Evolutionary conservation across 768 basidiomycete genomes (phyloP), one percentile per base, ranked within the genome.

Genomic region (Asterophora lycoperdoides): DNA sequence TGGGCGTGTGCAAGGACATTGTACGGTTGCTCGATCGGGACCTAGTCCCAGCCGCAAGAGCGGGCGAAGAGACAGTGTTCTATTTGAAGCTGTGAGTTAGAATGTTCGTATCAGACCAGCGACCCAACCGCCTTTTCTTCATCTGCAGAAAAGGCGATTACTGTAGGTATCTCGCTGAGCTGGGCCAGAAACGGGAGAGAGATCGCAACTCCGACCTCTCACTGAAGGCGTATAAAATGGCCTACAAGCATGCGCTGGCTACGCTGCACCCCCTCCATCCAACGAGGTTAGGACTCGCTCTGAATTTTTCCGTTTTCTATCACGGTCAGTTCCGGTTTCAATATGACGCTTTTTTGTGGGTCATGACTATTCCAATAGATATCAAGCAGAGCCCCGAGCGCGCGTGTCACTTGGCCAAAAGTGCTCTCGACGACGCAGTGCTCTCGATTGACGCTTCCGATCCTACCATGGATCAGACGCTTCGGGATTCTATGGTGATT

Each of bases 231-330:
- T 89, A 94, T 77, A 90, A 88, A 73, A 70, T 77, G 50, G 89
- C 92, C 41, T 92, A 91, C 64, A 81, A 88, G 66, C 88, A 92
- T 57, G 90, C 91, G 32, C 63, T 79, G 46, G 75, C 77, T 49
- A 83, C 86, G 59, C 79, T 94, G 44, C 82, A 81, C 19, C 75
- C 84, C 5, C 81, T 86, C 41, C 88, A 93, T 69, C 90, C 92
- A 48, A 93, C 92, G 53, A 80, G 90, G 58, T 73, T 94, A 49
- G 92, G 91, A 30, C 73, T 94, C 43, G 90, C 91, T 29, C 76
- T 94, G 60, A 94, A 93, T 72, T 93, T 94, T 70, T 85, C 89
- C n/a, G 92, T 94, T 43, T 94, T 89, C 73, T 93, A 88, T 66
- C 91, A 91, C 64, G 78, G 70, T 68, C 29, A 54, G 64, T 56